A percentile compares a stretch with the other conserved stretches of the same genome.
Conservation (phyloP, 805 yeast genomes). For the Wickerhamomyces subpelliculosus region DNA sequence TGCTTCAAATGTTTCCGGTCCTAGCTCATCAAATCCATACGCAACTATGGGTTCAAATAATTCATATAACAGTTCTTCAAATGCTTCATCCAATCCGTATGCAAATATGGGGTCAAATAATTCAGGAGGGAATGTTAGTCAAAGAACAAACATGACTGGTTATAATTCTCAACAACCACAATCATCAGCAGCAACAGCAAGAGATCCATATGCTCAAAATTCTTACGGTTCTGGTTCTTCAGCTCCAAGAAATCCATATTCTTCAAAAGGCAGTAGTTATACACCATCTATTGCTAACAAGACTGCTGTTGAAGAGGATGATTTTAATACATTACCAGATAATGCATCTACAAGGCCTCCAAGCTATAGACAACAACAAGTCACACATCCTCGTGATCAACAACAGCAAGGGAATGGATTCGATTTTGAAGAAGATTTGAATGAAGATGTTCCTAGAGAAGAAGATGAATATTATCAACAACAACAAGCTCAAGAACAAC, state of each 20-base stretch:
- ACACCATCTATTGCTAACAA: no score
- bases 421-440: constrained; percentile 26
- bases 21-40: background rate
- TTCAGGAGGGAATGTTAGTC: no score
- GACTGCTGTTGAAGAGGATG: background rate
- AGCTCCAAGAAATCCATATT: background rate
- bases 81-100: background rate
- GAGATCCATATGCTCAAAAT: background rate
- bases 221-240: background rate
- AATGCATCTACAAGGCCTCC: background rate
- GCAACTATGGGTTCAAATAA: no score
- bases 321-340: background rate
- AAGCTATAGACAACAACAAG: background rate
- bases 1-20: no score
- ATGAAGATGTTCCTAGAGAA: constrained; percentile 11
- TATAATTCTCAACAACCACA: background rate
- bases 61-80: background rate
- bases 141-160: no score
- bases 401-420: constrained; percentile 8
- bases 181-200: background rate
- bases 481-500: constrained; percentile 15
- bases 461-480: constrained; percentile 9
- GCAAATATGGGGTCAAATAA: no score
- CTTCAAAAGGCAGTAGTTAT: background rate
- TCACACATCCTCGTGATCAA: background rate